Percentiles rank a stretch among this genome's conserved stretches.
phyloP scores from a whole-genome alignment of 2,329 filamentous ascomycete genomes.

The Metarhizium brunneum region DNA sequence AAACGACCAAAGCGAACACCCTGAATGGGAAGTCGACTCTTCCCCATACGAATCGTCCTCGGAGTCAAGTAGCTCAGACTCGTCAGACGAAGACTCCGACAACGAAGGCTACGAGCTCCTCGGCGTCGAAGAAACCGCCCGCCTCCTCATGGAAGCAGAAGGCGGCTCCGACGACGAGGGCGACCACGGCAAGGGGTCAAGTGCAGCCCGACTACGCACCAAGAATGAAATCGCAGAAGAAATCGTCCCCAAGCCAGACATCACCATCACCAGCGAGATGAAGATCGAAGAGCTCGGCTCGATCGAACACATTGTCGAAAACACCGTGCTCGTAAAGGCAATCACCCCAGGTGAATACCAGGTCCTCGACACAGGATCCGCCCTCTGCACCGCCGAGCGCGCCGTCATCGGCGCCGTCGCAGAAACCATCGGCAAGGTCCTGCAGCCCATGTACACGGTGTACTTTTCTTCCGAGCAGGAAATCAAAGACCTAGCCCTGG shows the following conservation, averaged over 20 bases:
- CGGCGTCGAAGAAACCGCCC: conserved; percentile 72
- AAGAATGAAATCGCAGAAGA: conserved; percentile 69
- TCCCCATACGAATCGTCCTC: conserved; percentile 64
- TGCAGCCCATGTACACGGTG: conserved; percentile 78
- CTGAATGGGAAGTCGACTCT: conserved; percentile 80
- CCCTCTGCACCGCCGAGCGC: conserved; percentile 70
- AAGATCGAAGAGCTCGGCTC: conserved; percentile 66
- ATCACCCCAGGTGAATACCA: conserved; percentile 71
- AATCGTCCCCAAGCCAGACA: conserved; percentile 61
- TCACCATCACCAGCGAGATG: conserved; percentile 69
- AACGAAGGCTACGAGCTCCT: conserved; percentile 63
- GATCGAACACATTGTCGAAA: conserved; percentile 71
- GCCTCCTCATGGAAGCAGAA: conserved; percentile 76
- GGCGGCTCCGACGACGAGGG: conserved; percentile 71
- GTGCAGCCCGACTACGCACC: conserved; percentile 52
- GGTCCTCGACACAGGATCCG: conserved; percentile 75
- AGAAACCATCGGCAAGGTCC: conserved; percentile 78
- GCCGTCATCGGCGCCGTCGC: conserved; percentile 72
- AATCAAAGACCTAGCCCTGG: conserved; percentile 56
- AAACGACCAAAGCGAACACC: conserved; percentile 34
- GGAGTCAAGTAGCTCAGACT: conserved; percentile 49
- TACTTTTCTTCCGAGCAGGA: conserved; percentile 62
- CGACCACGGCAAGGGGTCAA: conserved; percentile 32
- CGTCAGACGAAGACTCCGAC: conserved; percentile 44
- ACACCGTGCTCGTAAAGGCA: conserved; percentile 68